Percentiles rank a stretch among this genome's conserved stretches.
Evolutionary conservation across 805 yeast genomes (phyloP).

Genomic region (Saturnispora saitoi): DNA sequence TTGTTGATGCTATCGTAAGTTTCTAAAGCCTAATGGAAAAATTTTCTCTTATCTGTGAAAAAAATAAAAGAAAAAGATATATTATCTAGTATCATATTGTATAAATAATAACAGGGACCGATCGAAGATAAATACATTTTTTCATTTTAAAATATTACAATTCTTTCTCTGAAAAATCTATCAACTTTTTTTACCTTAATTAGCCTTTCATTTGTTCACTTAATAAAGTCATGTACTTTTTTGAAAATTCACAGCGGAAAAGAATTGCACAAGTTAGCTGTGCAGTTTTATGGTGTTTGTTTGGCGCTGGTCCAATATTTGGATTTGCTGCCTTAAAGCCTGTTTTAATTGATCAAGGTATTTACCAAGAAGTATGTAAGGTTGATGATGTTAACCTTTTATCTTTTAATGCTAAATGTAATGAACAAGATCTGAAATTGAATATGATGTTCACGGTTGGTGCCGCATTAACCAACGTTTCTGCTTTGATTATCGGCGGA

Average conservation of each 20-base stretch:
- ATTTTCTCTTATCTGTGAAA: background rate
- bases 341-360: slow-evolving; percentile 38
- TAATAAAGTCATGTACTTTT: slow-evolving; percentile 23
- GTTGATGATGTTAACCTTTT: slow-evolving; percentile 17
- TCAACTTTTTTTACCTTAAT: background rate
- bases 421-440: slow-evolving; percentile 44
- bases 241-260: slow-evolving; percentile 23
- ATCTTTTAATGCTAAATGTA: slow-evolving; percentile 35
- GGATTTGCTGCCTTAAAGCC: slow-evolving; percentile 57
- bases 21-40: no score
- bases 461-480: slow-evolving; percentile 47
- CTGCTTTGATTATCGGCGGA: slow-evolving; percentile 44
- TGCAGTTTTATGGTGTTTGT: slow-evolving; percentile 46
- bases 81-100: background rate
- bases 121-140: no score
- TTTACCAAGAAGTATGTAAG: slow-evolving; percentile 36
- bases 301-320: slow-evolving; percentile 51
- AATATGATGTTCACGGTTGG: slow-evolving; percentile 53
- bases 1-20: no score
- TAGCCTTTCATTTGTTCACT: background rate
- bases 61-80: background rate
- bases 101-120: no score
- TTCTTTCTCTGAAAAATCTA: background rate
- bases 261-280: slow-evolving; percentile 37
- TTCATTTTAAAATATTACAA: no score